Base-by-base conservation (phyloP, 306 rosid species). In the Canavalia gladiata region DNA sequence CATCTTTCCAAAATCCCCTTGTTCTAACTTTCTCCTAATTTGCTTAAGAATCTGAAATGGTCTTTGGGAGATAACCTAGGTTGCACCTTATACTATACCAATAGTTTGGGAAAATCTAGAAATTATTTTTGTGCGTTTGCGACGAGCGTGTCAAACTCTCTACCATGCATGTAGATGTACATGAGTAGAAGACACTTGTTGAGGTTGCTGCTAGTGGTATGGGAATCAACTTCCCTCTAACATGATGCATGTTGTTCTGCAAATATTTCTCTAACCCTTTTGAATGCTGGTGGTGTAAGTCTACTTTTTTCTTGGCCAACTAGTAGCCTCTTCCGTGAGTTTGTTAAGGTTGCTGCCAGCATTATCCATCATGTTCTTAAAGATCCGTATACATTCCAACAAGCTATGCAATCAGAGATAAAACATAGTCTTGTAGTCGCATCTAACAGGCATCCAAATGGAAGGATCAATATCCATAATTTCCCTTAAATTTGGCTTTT, bases 311-410 rank as follows among this genome's bases (percentile, higher is more conserved):
- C 97, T 56, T 88, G 94, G 95, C 99, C 98, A 69, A 96, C 98
- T 8, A 87, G 88, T 80, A 89, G 98, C 89, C 97, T 96, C 45
- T 96, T 96, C 87, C 93, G 97, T 34, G 99, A 98, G 85, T 96
- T 90, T 85, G 99, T 94, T 79, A 94, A 90, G 86, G 88, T 94
- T 83, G 99, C 99, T 77, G 95, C 98, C 31, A 87, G 94, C 69
- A 96, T 96, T 49, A 88, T 92, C 52, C 98, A 97, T 76, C 98
- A 96, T 79, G 93, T 94, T 80, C 97, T 96, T 85, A 98, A 94
- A 84, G 99, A 96, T 90, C 98, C 99, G 11, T 98, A 92, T 80
- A 96, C 99, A 6, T 98, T 96, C 62, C 99, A 92, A 91, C 99
- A 94, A 85, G 99, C 99, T 78, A 96, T 96, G 99, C 97, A 96